Conservation (phyloP, 306 rosid genomes). For the Vigna mungo region DNA sequence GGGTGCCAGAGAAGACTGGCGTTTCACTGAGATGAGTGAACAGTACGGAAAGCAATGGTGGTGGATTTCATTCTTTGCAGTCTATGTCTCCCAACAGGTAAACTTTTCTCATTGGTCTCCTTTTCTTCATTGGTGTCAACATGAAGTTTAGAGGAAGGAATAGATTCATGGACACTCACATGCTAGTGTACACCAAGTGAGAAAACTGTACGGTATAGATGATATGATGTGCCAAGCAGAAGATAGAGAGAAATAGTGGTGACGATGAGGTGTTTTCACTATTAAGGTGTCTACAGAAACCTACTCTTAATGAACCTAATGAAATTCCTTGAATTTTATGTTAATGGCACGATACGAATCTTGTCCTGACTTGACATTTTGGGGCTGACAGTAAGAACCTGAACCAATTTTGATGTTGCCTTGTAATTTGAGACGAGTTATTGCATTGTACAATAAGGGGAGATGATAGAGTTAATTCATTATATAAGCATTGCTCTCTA, state of each 20-base stretch:
- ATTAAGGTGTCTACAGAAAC: background rate
- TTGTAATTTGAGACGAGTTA: background rate
- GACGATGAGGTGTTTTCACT: background rate
- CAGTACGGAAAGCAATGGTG: conserved; percentile 86
- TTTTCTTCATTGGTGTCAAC: conserved; percentile 1
- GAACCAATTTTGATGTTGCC: background rate
- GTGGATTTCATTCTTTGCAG: conserved; percentile 88
- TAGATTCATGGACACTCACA: background rate
- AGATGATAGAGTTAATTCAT: background rate
- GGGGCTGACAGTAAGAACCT: background rate
- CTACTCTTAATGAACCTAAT: background rate
- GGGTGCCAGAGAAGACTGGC: conserved; percentile 97
- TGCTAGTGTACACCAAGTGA: background rate
- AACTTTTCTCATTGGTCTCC: background rate
- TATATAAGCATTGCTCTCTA: background rate
- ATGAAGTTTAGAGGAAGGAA: background rate
- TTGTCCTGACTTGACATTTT: background rate
- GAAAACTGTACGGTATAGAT: background rate
- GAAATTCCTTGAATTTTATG: background rate
- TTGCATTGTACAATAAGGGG: background rate
- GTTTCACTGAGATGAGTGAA: conserved; percentile 78
- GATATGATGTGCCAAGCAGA: background rate
- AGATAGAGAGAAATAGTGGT: background rate
- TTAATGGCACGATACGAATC: background rate
- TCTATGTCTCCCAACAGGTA: conserved; percentile 92